phyloP scores from a whole-genome alignment of 208 protist genomes.

The Paratrypanosoma confusum region DNA sequence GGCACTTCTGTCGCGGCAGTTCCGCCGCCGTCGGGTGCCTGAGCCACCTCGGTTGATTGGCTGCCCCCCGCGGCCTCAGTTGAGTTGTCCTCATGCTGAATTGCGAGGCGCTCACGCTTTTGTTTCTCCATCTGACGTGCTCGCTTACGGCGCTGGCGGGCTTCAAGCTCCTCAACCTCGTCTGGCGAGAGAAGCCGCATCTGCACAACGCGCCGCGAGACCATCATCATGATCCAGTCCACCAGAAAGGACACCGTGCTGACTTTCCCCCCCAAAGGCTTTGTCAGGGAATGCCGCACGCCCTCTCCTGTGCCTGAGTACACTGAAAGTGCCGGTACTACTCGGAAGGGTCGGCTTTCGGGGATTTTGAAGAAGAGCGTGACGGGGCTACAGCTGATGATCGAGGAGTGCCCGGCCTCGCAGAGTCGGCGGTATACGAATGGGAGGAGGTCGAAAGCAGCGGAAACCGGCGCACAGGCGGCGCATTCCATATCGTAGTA shows the following conservation, averaged over 20 bases:
- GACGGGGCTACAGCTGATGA: conserved; percentile 56
- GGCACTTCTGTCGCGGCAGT: too few relatives aligned
- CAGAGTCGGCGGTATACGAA: conserved; percentile 41
- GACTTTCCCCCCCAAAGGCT: not conserved
- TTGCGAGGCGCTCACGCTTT: too few relatives aligned
- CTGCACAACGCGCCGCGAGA: conserved; percentile 10
- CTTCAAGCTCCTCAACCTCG: conserved; percentile 8
- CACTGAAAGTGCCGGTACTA: conserved; percentile 19
- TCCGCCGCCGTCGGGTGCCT: too few relatives aligned
- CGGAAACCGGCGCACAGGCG: conserved; percentile 20
- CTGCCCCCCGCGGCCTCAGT: too few relatives aligned
- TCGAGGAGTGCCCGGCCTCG: conserved; percentile 17
- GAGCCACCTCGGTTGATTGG: too few relatives aligned
- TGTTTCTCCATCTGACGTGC: too few relatives aligned
- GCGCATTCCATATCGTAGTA: conserved; percentile 21
- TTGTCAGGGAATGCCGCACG: conserved; percentile 6
- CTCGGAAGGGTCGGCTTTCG: conserved; percentile 6
- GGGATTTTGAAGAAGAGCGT: conserved; percentile 31
- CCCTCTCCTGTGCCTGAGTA: conserved; percentile 12
- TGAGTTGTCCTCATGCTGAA: too few relatives aligned
- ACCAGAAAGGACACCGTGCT: conserved; percentile 5
- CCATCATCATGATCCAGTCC: conserved; percentile 6
- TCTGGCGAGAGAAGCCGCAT: conserved; percentile 9
- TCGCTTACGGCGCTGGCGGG: too few relatives aligned
- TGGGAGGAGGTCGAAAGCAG: conserved; percentile 45